phyloP scores from a whole-genome alignment of 177 flowering plant genomes.

The Telopea speciosissima region DNA sequence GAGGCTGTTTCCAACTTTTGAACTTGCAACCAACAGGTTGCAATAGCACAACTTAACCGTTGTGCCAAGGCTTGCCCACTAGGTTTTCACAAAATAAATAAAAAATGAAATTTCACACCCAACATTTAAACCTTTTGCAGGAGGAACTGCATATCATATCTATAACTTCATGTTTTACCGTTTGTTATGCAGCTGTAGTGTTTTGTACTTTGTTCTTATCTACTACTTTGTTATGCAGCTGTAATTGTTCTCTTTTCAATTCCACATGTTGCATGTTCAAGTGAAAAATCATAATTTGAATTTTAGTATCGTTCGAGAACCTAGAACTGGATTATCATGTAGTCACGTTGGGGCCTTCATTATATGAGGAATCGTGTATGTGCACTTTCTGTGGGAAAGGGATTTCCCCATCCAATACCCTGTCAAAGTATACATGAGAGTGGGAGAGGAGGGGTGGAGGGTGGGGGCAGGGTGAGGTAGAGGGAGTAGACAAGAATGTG shows the following conservation, averaged over 20 bases:
- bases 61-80: too few relatives aligned
- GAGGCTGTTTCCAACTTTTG: too few relatives aligned
- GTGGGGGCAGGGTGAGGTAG: too few relatives aligned
- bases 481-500: not conserved
- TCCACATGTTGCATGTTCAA: not conserved
- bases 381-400: too few relatives aligned
- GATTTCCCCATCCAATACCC: too few relatives aligned
- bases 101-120: too few relatives aligned
- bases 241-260: not conserved
- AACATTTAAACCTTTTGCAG: not conserved
- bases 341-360: not conserved
- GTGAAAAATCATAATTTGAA: not conserved
- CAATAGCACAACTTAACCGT: too few relatives aligned
- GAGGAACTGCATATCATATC: not conserved
- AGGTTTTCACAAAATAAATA: too few relatives aligned
- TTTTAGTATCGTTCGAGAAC: not conserved
- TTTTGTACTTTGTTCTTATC: not conserved
- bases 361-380: too few relatives aligned
- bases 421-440: too few relatives aligned
- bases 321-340: not conserved
- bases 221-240: not conserved
- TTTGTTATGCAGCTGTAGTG: not conserved
- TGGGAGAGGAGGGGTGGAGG: too few relatives aligned
- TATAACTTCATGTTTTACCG: not conserved
- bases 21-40: too few relatives aligned